Base-by-base conservation (phyloP, 192 early-diverging fungal species). In the Mortierella alpina region DNA sequence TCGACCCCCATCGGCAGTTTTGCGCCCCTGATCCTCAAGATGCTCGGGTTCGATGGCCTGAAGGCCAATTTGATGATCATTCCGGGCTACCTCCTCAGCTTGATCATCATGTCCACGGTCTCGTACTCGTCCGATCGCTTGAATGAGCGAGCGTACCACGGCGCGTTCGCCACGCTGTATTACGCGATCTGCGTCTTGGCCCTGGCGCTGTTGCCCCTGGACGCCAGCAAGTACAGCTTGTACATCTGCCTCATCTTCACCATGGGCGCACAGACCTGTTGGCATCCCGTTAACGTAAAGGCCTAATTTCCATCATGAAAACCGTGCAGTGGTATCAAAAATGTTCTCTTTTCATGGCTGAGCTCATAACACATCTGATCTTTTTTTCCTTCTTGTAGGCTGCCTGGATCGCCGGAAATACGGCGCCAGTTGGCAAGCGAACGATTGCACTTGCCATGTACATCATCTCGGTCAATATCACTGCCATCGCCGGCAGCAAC, bases 51-150 rank as follows among this genome's bases (percentile, higher is more conserved):
- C 44, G 11, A 58, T 13, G 52, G 66, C 11, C 51, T 72, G 20
- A 84, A 77, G 58, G 66, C 85, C 53, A 86, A 84, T 60, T 71
- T 84, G 56, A 74, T 86, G 82, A 76, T 59, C 57, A 82, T 82
- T 7, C 85, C 85, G 44, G 75, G 83, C 3, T 75, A 71, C 47
- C 12, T 84, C 10, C 59, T 66, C 47, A 50, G 72, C 40, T 64
- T 75, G 12, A 17, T 78, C 1, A 44, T 80, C 49, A 80, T 80
- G 77, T 68, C 61, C 2, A 39, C 50, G 12, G 77, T 80, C 47
- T 72, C 70, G 12, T 80, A 60, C 39, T 80, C 59, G 11, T 84
- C 69, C 1, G 83, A 80, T n/a, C 46, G 49, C 7, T 22, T n/a
- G 45, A 83, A 75, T 20, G 68, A 83, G 40, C 63, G 68, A 41